These are phyloP conservation scores for Suillus variegatus DNA, from an alignment of 768 basidiomycete species.

Conservation along the genomic window DNA sequence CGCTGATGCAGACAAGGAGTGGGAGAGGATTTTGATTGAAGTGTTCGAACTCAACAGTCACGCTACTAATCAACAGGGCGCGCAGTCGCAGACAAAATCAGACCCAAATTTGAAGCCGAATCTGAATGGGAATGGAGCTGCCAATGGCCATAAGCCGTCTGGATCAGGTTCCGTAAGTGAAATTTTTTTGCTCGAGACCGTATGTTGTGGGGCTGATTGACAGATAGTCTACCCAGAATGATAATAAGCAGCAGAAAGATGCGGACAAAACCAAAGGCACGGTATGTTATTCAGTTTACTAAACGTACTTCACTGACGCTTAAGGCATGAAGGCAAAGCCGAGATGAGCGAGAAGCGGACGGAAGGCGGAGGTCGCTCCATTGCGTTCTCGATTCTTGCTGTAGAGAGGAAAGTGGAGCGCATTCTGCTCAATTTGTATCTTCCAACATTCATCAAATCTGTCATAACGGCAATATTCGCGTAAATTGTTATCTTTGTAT, in stretches of 20 bases:
- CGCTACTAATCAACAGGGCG: background rate
- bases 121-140: background rate
- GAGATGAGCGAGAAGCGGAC: background rate
- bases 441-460: background rate
- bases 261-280: background rate
- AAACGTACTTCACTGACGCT: background rate
- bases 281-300: background rate
- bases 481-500: background rate
- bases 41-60: conserved; percentile 28
- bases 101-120: background rate
- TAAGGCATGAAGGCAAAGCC: background rate
- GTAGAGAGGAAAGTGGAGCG: background rate
- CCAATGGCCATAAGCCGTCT: background rate
- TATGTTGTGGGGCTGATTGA: background rate
- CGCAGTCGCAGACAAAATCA: background rate
- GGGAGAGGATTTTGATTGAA: conserved; percentile 31
- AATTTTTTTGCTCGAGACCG: background rate
- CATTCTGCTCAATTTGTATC: too few relatives aligned
- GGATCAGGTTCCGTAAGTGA: background rate
- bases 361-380: background rate
- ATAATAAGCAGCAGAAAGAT: background rate
- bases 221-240: background rate
- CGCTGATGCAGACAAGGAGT: conserved; percentile 27
- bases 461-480: background rate
- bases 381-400: too few relatives aligned